Base-by-base conservation (phyloP, 2,329 filamentous ascomycete species). In the Fusarium sarcochroum region DNA sequence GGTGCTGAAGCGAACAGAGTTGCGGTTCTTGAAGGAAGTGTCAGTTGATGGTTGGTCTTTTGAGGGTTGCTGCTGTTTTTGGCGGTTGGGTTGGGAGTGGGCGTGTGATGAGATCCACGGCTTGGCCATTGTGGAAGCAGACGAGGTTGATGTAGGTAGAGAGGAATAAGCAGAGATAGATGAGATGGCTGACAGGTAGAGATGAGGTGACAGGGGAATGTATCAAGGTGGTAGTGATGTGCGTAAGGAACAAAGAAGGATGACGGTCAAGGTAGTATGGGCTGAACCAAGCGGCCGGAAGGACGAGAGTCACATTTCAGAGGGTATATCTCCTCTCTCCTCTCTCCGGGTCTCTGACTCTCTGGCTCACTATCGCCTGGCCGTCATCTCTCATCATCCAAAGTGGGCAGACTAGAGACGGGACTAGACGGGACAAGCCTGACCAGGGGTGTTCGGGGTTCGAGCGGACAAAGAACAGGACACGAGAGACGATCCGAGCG, bases 1-100 rank as follows among this genome's bases (percentile, higher is more conserved):
- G 63, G 86, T 86, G 82, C 86, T 88, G 77, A 83, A 86, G 70
- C 87, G 87, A 58, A 86, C 79, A 2, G 87, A 89, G 54, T 82
- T 82, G 70, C 86, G 86, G 68, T 81, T 80, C 85, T 83, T 82
- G 72, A 66, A 67, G 72, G 67, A 70, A 58, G 51, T 7, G 65
- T 57, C 52, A 64, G 66, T 47, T 61, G 59, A 15, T 13, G 49
- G 48, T 50, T 70, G 54, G 18, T 69, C 57, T 35, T 70, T 51
- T 48, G 52, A 23, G 27, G 59, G 9, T 40, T 35, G 41, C 21
- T 34, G 40, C 18, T 38, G 51, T n/a, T 32, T 48, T 23, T 60
- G 54, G 18, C 44, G 69, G 61, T 58, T 62, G 58, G 66, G 63
- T 20, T 68, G 59, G 40, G 67, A 53, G 46, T 66, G 61, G 44